Conservation (phyloP, 495 filamentous ascomycete genomes). For the Rhizodiscina lignyota region DNA sequence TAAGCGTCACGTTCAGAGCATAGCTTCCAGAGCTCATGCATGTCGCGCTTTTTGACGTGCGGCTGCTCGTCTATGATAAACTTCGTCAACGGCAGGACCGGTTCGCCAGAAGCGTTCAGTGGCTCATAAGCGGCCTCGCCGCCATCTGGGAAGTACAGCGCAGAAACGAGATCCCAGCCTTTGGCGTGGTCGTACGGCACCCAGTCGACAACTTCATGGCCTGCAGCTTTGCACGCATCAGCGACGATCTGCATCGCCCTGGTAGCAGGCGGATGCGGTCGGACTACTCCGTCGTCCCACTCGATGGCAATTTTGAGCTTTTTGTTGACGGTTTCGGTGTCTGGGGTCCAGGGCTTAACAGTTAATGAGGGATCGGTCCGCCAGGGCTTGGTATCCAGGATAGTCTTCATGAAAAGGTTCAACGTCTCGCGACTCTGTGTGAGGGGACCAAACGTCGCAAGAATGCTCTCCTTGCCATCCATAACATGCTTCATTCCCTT, state of each 20-base stretch:
- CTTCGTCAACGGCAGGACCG: constrained; percentile 29
- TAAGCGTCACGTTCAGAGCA: constrained; percentile 36
- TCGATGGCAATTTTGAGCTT: constrained; percentile 48
- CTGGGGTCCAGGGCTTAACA: constrained; percentile 46
- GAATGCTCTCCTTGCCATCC: constrained; percentile 39
- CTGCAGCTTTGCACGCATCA: constrained; percentile 29
- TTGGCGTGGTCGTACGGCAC: constrained; percentile 32
- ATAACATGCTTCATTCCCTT: constrained; percentile 32
- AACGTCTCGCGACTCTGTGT: constrained; percentile 43
- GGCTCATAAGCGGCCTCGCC: constrained; percentile 31
- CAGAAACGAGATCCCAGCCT: constrained; percentile 31
- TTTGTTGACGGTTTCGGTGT: too few species aligned
- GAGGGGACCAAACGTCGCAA: constrained; percentile 45
- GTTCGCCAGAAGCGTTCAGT: constrained; percentile 38
- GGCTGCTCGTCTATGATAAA: constrained; percentile 35
- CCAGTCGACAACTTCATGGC: constrained; percentile 47
- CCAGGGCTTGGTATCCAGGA: constrained; percentile 42
- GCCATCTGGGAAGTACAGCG: constrained; percentile 39
- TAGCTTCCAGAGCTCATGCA: constrained; percentile 28
- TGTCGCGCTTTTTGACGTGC: constrained; percentile 22
- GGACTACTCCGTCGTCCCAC: constrained; percentile 53
- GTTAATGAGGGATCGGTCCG: constrained; percentile 37
- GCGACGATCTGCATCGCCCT: constrained; percentile 39
- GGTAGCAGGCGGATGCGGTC: constrained; percentile 52
- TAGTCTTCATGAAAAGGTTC: constrained; percentile 43